phyloP scores from a whole-genome alignment of 1,284 basidiomycete genomes.

The Cryptococcus sp. region DNA sequence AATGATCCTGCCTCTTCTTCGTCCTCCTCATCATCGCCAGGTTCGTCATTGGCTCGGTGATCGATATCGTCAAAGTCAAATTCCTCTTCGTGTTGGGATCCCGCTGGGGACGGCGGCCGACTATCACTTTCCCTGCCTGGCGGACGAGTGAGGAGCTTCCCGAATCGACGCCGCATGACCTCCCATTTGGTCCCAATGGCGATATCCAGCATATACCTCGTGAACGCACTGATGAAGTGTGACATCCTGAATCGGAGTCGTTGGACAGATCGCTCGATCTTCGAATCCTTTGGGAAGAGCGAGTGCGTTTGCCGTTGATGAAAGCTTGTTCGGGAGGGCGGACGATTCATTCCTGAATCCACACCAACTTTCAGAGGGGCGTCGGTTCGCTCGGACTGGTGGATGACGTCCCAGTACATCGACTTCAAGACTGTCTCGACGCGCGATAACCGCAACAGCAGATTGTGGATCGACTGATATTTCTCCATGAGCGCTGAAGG shows the following conservation, averaged over 20 bases:
- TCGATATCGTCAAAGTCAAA: constrained; percentile 22
- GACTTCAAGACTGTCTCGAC: constrained; percentile 71
- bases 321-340: constrained; percentile 5
- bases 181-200: constrained; percentile 75
- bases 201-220: constrained; percentile 71
- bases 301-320: constrained; percentile 20
- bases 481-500: constrained; percentile 71
- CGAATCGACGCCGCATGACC: constrained; percentile 61
- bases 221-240: constrained; percentile 66
- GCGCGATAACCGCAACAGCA: constrained; percentile 73
- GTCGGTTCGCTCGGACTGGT: constrained; percentile 17
- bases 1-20: constrained; percentile 43
- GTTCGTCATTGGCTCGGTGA: constrained; percentile 9
- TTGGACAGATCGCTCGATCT: constrained; percentile 61
- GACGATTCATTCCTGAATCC: constrained; percentile 21
- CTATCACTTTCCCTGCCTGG: constrained; percentile 9
- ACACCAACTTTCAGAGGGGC: constrained; percentile 30
- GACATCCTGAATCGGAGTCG: constrained; percentile 73
- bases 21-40: constrained; percentile 15
- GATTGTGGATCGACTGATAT: constrained; percentile 77
- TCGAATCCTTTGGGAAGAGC: constrained; percentile 65
- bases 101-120: constrained; percentile 28
- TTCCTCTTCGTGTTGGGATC: constrained; percentile 15
- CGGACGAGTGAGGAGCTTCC: constrained; percentile 28
- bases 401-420: constrained; percentile 59